Base-by-base conservation (phyloP, 345 rosid species). In the Eutrema heterophyllum region DNA sequence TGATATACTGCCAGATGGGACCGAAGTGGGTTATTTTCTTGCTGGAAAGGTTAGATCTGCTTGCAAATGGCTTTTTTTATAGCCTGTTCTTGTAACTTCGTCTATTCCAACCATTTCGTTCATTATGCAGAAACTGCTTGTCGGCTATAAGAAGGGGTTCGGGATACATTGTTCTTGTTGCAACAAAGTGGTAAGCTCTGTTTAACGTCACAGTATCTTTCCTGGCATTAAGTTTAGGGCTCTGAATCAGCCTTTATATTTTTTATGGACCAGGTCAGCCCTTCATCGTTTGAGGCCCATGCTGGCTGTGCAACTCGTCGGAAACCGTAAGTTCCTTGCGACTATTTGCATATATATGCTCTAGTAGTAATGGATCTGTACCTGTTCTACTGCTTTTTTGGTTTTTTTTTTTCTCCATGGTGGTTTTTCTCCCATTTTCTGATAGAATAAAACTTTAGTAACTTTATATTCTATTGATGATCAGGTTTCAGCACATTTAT, bases 211-310 rank as follows among this genome's bases (percentile, higher is more conserved):
- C 58, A 70, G 49, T 50, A 54, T 80, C 30, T 68, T 63, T 70
- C 39, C 32, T 44, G 32, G 53, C 38, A 43, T 52, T 21, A 21
- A 51, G 44, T 48, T 14, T 66, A 12, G 0, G 18, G 49, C 49
- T 52, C 71, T 45, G 65, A 63, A 53, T 62, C 40, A 73, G 64
- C 65, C 72, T 49, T 53, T 64, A 54, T 71, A 11, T 36, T 18
- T 18, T 60, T 24, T 55, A 16, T 78, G 72, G 80, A 36, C 64
- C 90, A 94, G 97, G 79, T 94, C 68, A 94, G 98, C 71, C 93
- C 98, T 36, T 94, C 98, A 45, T 80, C 58, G 43, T 94, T 94
- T 81, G 98, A 94, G 87, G 89, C 96, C 74, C 98, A 94, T 89
- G 98, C 98, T 77, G 98, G 98, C 72, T 91, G 83, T 83, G 87